Evolutionary conservation across 345 rosid genomes (phyloP).

Genomic region (Citrus mangshanensis): DNA sequence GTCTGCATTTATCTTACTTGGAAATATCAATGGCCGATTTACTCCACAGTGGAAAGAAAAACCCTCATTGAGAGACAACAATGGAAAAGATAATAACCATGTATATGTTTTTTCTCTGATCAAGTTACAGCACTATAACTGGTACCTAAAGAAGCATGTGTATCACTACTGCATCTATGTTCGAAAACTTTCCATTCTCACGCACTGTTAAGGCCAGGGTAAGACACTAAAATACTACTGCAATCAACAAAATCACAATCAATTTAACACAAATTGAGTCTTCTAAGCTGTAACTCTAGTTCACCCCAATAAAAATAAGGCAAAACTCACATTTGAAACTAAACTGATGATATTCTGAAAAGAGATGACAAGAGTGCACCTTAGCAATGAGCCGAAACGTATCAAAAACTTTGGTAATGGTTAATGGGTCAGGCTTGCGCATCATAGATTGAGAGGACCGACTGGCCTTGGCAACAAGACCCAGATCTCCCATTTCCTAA

Average conservation of each 20-base stretch:
- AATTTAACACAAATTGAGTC: not conserved
- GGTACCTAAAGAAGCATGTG: not conserved
- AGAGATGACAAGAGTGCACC: constrained; percentile 35
- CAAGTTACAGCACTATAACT: not conserved
- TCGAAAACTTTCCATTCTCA: not conserved
- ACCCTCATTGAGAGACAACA: not conserved
- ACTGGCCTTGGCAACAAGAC: constrained; percentile 93
- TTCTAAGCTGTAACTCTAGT: not conserved
- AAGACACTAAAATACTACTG: not conserved
- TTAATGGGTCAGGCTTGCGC: constrained; percentile 82
- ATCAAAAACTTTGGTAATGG: constrained; percentile 75
- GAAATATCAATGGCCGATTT: not conserved
- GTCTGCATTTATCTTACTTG: not conserved
- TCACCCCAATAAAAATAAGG: not conserved
- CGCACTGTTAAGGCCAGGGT: not conserved
- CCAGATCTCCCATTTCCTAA: constrained; percentile 85
- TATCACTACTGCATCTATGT: not conserved
- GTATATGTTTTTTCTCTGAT: not conserved
- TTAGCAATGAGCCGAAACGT: constrained; percentile 81
- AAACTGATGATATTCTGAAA: not conserved
- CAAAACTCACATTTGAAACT: not conserved
- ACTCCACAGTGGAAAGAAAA: not conserved
- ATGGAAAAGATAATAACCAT: not conserved
- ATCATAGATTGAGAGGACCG: constrained; percentile 88
- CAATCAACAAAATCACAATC: constrained; percentile 5